A percentile compares a stretch with the other conserved stretches of the same genome.
Conservation (phyloP, 2,329 filamentous ascomycete genomes). For the Phymatotrichopsis omnivora region DNA sequence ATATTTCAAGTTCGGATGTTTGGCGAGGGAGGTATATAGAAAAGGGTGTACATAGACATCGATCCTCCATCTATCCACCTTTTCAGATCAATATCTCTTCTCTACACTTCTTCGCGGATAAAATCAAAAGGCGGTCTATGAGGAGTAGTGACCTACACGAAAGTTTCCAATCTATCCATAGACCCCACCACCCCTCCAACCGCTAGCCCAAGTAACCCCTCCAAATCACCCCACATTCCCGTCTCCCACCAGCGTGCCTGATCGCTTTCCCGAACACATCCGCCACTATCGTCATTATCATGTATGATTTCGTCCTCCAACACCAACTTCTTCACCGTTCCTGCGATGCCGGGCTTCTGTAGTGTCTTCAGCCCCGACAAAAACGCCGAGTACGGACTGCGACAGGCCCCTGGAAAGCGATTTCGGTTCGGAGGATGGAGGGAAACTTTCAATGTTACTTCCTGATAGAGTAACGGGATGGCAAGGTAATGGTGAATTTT, state of each 20-base stretch:
- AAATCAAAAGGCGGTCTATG: neutral
- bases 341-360: constrained; percentile 20
- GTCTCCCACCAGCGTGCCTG: constrained; percentile 12
- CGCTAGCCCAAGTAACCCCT: constrained; percentile 20
- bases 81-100: neutral
- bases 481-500: constrained; percentile 24
- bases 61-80: constrained; percentile 9
- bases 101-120: neutral
- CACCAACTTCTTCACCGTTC: constrained; percentile 19
- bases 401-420: constrained; percentile 6
- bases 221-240: constrained; percentile 15
- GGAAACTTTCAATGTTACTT: neutral
- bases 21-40: constrained; percentile 17
- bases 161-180: constrained; percentile 15
- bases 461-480: constrained; percentile 19
- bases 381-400: neutral
- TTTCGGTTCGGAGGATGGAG: neutral
- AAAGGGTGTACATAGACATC: constrained; percentile 22
- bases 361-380: constrained; percentile 18
- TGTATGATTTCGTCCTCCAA: constrained; percentile 1
- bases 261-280: neutral
- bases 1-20: constrained; percentile 9
- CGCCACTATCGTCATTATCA: neutral
- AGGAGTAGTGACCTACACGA: constrained; percentile 12
- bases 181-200: constrained; percentile 15